Base-by-base conservation (phyloP, 495 filamentous ascomycete genomes). In the Talaromyces adpressus region DNA sequence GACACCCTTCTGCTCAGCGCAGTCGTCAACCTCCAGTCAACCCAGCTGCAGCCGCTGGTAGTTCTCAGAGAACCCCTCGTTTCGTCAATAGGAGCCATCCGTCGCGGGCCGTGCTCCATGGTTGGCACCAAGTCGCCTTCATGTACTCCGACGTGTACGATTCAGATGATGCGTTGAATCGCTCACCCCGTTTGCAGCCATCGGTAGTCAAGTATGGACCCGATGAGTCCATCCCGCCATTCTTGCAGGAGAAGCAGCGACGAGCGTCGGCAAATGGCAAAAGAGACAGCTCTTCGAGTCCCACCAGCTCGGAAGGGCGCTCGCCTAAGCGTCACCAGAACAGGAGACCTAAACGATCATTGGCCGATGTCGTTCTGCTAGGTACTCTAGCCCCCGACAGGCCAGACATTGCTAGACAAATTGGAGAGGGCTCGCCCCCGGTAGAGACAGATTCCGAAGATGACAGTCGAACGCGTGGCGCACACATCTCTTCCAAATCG, bases 301-400 rank as follows among this genome's bases (percentile, higher is more conserved):
- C 68, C 68, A 64, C 71, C 69, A 70, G 69, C 71, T 66, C 51
- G 4, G 49, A 63, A 54, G 67, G 67, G 56, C 64, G 71, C 69
- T 71, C 69, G 67, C 72, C 69, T 73, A 80, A 75, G 73, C 73
- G 70, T 66, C 67, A 65, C 71, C 72, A 66, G 67, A 71, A 68
- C 27, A 27, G 27, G 71, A 74, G 59, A 68, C 66, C 60, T 67
- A 68, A 63, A 22, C 9, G 39, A 4, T 41, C 62, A n/a, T 36
- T 57, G 36, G 78, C 75, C 66, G 77, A 82, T 69, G 71, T 73
- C 62, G 78, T 81, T 68, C 77, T 82, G 66, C 78, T 83, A 63
- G 66, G 69, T n/a, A 69, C 70, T 75, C 65, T 82, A 73, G 79
- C 69, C 45, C 75, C 75, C 62, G 74, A 77, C 64, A 71, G 71